Conservation (phyloP, 2,329 filamentous ascomycete species). For the Alternaria ventricosa region DNA sequence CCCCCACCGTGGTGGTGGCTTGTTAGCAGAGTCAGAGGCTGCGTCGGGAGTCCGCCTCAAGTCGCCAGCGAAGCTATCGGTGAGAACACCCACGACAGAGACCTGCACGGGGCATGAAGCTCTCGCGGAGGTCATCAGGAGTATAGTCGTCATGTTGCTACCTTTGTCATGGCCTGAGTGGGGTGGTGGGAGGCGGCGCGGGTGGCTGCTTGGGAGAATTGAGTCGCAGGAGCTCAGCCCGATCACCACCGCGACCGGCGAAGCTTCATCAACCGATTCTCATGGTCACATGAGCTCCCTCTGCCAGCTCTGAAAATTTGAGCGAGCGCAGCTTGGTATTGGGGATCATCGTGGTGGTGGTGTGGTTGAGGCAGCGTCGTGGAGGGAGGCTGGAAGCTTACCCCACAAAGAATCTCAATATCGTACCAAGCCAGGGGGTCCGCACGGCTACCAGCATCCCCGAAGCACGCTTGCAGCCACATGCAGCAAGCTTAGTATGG, state of each 20-base stretch:
- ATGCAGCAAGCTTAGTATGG: background rate
- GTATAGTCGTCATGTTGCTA: background rate
- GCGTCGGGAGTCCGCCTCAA: background rate
- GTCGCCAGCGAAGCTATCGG: background rate
- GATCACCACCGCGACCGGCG: background rate
- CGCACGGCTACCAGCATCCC: slow-evolving; percentile 1
- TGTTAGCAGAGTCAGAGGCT: background rate
- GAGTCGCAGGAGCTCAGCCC: background rate
- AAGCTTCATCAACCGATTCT: background rate
- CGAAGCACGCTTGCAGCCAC: slow-evolving; percentile 2
- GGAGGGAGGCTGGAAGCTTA: slow-evolving; percentile 6
- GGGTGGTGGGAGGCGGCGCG: background rate
- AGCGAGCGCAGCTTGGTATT: background rate
- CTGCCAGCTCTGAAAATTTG: background rate
- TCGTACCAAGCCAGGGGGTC: background rate
- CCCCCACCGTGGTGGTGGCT: background rate
- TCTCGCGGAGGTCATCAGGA: background rate
- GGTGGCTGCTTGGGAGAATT: slow-evolving; percentile 2
- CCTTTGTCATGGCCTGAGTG: background rate
- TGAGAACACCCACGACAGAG: background rate
- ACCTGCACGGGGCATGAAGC: background rate
- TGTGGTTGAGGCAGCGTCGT: slow-evolving; percentile 7
- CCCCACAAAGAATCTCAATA: slow-evolving; percentile 12
- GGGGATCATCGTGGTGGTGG: slow-evolving; percentile 3
- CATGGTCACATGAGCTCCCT: background rate